Evolutionary conservation across 176 grass and related monocot genomes (phyloP), one percentile per base, ranked within the genome.

Genomic region (Ampelocalamus luodianensis): DNA sequence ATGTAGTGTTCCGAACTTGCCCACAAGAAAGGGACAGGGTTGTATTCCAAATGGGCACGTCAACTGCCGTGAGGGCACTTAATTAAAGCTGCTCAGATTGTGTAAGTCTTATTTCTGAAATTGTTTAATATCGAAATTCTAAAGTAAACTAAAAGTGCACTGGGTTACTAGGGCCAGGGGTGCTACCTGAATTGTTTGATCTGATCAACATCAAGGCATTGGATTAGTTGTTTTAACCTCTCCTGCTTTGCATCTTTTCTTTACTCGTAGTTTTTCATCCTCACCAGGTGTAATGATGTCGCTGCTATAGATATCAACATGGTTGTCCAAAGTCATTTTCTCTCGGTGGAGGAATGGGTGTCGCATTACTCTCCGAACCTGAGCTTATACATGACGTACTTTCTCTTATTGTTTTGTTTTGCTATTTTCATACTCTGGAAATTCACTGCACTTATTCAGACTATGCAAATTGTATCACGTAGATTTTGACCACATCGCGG

Each of bases 311-410:
- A 98, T 92, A 95, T 98, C 76, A 95, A 98, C 83, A 98, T 95
- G 96, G 93, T 36, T 98, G 93, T 72, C 96, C 96, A 67, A 95
- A 95, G 70, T 82, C 89, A 67, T 95, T 98, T 81, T 98, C 91
- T 45, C 83, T 95, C 20, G 93, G 93, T 58, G 96, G 96, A 81
- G 96, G 96, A 89, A 98, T 98, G 96, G 96, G 96, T 76, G 91
- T 93, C 61, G 91, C 96, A 83, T 92, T 98, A 84, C 93, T 98
- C 73, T 95, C 93, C 80, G 95, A 98, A 81, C 96, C 96, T 85
- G 96, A 95, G 86, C 93, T 95, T 87, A 95, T 98, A 89, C 93
- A 93, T 85, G 96, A 98, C 81, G 96, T 98, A 93, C 77, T 39
- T 88, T 50, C 42, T 59, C 45, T 53, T 64, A 37, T 82, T 73